Evolutionary conservation across 2,329 filamentous ascomycete species (phyloP), one percentile per base, ranked within the genome.

Genomic region (Pseudogymnoascus sp.): DNA sequence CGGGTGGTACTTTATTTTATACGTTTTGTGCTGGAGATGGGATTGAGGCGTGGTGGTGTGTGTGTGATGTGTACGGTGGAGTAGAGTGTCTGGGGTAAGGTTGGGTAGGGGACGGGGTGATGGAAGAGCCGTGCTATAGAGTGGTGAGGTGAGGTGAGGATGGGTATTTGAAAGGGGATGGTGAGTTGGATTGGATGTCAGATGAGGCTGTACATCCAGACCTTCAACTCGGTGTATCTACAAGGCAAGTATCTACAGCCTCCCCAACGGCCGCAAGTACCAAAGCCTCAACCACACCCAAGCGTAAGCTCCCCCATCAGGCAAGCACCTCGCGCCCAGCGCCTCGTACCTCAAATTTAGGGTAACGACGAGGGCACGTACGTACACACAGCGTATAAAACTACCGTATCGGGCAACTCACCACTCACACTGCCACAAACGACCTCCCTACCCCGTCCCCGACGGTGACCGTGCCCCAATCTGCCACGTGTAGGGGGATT

Each of bases 401-500:
- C 2, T 11, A 21, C 42, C 42, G 2, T 2, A 50, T 50, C 21
- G 0, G 26, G 42, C 13, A 46, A 15, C 21, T 23, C 42, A 46
- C 42, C 21, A 46, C 42, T 21, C 42, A 46, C 42, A 46, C 42
- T 46, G 42, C 42, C 42, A n/a, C 21, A 46, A 13, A n/a, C n/a
- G n/a, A n/a, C n/a, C n/a, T 13, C 42, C 42, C 21, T 4, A 11
- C 9, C 38, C 38, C 38, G 5, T 42, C 38, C 38, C 38, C 37
- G 17, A 23, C 23, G 2, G 23, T 4, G 38, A 10, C 38, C 38
- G 38, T 42, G 38, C 38, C 40, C 42, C 21, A 50, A 26, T 13
- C n/a, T 50, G 42, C 42, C 42, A 50, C 44, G 44, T 50, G 44
- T 46, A n/a, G n/a, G n/a, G n/a, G n/a, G n/a, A n/a, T n/a, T n/a